Evolutionary conservation across 768 basidiomycete species (phyloP), one percentile per base, ranked within the genome.

Genomic region (Porphyrellus cyaneotinctus): DNA sequence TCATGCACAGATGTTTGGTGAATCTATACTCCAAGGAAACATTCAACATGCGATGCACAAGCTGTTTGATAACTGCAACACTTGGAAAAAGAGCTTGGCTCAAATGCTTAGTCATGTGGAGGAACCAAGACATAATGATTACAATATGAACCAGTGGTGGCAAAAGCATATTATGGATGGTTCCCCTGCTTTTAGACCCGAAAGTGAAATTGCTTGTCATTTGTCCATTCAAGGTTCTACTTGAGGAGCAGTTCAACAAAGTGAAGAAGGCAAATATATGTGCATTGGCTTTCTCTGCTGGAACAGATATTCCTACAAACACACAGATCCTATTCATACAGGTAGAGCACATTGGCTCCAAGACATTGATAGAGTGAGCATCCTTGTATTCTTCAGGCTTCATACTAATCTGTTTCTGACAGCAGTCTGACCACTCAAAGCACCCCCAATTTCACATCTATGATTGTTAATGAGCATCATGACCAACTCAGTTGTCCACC

Each of bases 151-250:
- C 53, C 0, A 46, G 57, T 0, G 49, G 57, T 0, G 53, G 57
- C 0, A 58, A 58, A 17, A 48, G 42, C 20, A 54, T 54, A 49
- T 17, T 54, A 0, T 58, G 57, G 53, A 38, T 51, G n/a, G 37
- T 28, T 10, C 53, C 49, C 1, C 30, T 33, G 0, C 42, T 54
- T 10, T 13, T 55, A 1, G 26, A 55, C 6, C 10, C 11, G 0
- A 8, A 18, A 1, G 22, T 39, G 4, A 47, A 35, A 2, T 22
- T 54, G 20, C 43, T 58, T 1, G 53, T 58, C 5, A 42, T 58
- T 2, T 58, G 57, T 12, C 49, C 57, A 1, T 54, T 51, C 42
- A 33, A 33, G 2, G 57, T 31, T 10, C 46, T 58, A 18, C 49
- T 58, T 2, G 43, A 54, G 4, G 57, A 58, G 12, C 53, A 58